phyloP scores from a whole-genome alignment of 352 stramenopile genomes.

The Phytophthora pseudosyringae region DNA sequence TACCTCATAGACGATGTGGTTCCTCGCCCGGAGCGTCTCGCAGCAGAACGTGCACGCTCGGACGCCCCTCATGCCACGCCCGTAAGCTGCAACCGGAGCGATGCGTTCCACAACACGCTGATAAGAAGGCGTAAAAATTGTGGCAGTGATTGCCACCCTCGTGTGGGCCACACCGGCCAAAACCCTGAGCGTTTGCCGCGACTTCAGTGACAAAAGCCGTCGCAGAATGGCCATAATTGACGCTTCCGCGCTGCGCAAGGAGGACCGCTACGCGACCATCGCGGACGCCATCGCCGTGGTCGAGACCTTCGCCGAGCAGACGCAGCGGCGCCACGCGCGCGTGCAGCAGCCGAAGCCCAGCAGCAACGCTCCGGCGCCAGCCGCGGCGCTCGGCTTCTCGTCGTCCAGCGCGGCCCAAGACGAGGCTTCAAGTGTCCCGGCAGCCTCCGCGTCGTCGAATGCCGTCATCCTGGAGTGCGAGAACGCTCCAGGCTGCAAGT shows the following conservation, averaged over 20 bases:
- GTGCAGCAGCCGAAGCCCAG: slow-evolving; percentile 51
- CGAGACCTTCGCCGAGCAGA: slow-evolving; percentile 62
- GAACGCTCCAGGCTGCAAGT: slow-evolving; percentile 72
- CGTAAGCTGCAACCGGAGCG: no score
- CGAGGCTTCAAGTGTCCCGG: not conserved
- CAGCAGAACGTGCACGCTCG: slow-evolving; percentile 65
- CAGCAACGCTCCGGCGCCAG: slow-evolving; percentile 8
- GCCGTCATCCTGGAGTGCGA: slow-evolving; percentile 68
- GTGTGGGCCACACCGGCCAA: no score
- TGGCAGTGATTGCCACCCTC: no score
- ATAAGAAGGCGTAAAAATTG: no score
- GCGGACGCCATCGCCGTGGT: slow-evolving; percentile 67
- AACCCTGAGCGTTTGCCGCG: no score
- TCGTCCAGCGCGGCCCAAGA: not conserved
- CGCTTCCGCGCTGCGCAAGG: slow-evolving; percentile 49
- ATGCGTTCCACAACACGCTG: no score
- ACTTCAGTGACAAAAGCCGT: slow-evolving; percentile 42
- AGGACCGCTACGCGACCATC: slow-evolving; percentile 68
- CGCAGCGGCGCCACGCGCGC: slow-evolving; percentile 58
- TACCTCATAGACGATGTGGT: slow-evolving; percentile 69
- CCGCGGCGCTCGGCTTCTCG: not conserved
- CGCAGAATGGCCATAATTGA: slow-evolving; percentile 25
- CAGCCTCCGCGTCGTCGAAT: slow-evolving; percentile 35
- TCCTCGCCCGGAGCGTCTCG: slow-evolving; percentile 49
- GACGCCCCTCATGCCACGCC: slow-evolving; percentile 46